phyloP scores from a whole-genome alignment of 179 eudicot genomes.

The Beta lomatogona region DNA sequence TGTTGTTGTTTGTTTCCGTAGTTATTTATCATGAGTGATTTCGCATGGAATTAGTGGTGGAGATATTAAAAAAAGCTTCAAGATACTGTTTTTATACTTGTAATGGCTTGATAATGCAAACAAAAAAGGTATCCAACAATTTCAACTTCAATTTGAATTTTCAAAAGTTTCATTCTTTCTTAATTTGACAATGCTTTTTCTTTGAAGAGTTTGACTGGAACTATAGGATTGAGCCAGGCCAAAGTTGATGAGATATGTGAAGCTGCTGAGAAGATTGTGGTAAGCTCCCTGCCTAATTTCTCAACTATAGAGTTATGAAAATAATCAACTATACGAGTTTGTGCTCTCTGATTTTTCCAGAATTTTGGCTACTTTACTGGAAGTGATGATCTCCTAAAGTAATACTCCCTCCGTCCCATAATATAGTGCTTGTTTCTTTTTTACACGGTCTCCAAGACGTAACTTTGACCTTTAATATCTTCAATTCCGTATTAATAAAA shows the following conservation, averaged over 20 bases:
- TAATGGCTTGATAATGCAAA: slow-evolving; percentile 76
- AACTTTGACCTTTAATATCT: too few species aligned
- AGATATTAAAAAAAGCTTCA: slow-evolving; percentile 92
- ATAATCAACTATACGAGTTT: not conserved
- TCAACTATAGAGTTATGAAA: not conserved
- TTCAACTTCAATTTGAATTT: not conserved
- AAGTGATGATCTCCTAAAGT: slow-evolving; percentile 92
- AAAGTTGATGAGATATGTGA: slow-evolving; percentile 97
- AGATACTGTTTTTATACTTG: slow-evolving; percentile 68
- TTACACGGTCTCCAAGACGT: too few species aligned
- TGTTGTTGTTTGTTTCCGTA: not conserved
- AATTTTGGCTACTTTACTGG: slow-evolving; percentile 96
- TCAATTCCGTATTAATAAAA: too few species aligned
- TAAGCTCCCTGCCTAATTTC: slow-evolving; percentile 17
- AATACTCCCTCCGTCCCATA: not conserved
- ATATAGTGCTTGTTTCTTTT: too few species aligned
- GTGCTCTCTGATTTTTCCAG: slow-evolving; percentile 36
- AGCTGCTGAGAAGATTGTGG: slow-evolving; percentile 98
- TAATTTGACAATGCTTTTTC: not conserved
- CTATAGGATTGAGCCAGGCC: slow-evolving; percentile 94
- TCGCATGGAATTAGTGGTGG: slow-evolving; percentile 97
- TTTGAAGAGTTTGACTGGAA: slow-evolving; percentile 80
- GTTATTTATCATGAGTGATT: slow-evolving; percentile 45
- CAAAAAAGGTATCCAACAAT: slow-evolving; percentile 66
- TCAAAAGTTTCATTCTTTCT: not conserved